Evolutionary conservation across 2,329 filamentous ascomycete genomes (phyloP).

Genomic region (Annulohypoxylon truncatum): DNA sequence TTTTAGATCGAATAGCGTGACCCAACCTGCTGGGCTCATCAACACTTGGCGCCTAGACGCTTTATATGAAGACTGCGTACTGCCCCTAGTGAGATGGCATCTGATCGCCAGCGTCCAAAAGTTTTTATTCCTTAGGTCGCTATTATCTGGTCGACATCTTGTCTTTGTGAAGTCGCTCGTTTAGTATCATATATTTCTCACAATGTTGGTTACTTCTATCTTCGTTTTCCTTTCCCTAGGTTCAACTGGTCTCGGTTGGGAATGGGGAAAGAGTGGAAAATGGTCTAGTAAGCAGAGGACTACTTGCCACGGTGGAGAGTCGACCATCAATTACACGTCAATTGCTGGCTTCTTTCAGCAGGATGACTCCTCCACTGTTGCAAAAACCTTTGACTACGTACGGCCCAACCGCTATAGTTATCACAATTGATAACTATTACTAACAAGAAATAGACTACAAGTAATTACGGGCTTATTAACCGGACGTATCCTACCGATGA

Average conservation of each 20-base stretch:
- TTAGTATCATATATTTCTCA: not conserved
- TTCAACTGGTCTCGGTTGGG: slow-evolving; percentile 39
- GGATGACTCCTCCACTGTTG: slow-evolving; percentile 67
- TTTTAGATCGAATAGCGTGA: not conserved
- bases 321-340: slow-evolving; percentile 68
- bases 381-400: slow-evolving; percentile 73
- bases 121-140: not conserved
- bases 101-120: slow-evolving; percentile 12
- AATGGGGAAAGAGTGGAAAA: slow-evolving; percentile 41
- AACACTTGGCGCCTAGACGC: slow-evolving; percentile 20
- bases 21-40: slow-evolving; percentile 18
- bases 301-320: slow-evolving; percentile 33
- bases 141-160: not conserved
- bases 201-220: slow-evolving; percentile 36
- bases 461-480: slow-evolving; percentile 75
- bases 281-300: slow-evolving; percentile 33
- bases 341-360: slow-evolving; percentile 73
- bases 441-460: slow-evolving; percentile 58
- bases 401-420: slow-evolving; percentile 4
- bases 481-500: slow-evolving; percentile 69
- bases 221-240: slow-evolving; percentile 40
- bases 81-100: slow-evolving; percentile 6
- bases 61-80: slow-evolving; percentile 3
- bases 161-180: not conserved
- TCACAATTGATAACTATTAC: not conserved